Base-by-base conservation (phyloP, 2,329 filamentous ascomycete species). In the Didymella arachidicola region DNA sequence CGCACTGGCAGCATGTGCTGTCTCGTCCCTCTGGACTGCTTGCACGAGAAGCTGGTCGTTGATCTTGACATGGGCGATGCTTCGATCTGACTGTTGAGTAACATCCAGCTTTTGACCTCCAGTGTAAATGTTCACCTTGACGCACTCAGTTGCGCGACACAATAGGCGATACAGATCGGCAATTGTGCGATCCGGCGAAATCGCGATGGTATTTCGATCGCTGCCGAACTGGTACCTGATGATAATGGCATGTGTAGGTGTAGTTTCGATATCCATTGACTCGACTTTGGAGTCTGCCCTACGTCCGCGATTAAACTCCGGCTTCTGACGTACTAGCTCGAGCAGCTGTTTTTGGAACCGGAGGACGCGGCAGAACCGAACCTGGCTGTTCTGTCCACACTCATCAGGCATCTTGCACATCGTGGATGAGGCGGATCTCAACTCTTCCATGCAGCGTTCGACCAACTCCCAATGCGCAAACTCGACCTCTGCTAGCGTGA, bases 111-210 rank as follows among this genome's bases (percentile, higher is more conserved):
- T 82, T 53, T 83, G 83, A 1, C 92, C 92, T 16, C 84, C 84
- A 63, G 87, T 88, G 72, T 92, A 94, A 1, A 91, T 80, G 3
- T 86, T 87, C 67, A 92, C 90, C 67, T 90, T 91, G 5, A 87
- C 85, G 70, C 93, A 95, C 0, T 90, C 89, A 0, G 91, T 94
- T 16, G 84, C 84, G 59, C 87, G 83, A 30, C 85, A 83, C 39
- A 96, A 77, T 57, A 83, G 87, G 18, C 87, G 86, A 29, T 91
- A 81, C 5, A 96, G 79, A 41, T 91, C 88, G 1, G 85, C 84
- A 7, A 86, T 84, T 0, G 90, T 95, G 57, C 93, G 92, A 26
- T 86, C 82, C 43, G 84, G 83, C 0, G 90, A 91, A 64, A 95
- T 88, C 27, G 80, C 80, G 29, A 95, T 77, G 1, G 82, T 79